Evolutionary conservation across 495 filamentous ascomycete genomes (phyloP), one percentile per base, ranked within the genome.

Genomic region (Bombardia bombarda): DNA sequence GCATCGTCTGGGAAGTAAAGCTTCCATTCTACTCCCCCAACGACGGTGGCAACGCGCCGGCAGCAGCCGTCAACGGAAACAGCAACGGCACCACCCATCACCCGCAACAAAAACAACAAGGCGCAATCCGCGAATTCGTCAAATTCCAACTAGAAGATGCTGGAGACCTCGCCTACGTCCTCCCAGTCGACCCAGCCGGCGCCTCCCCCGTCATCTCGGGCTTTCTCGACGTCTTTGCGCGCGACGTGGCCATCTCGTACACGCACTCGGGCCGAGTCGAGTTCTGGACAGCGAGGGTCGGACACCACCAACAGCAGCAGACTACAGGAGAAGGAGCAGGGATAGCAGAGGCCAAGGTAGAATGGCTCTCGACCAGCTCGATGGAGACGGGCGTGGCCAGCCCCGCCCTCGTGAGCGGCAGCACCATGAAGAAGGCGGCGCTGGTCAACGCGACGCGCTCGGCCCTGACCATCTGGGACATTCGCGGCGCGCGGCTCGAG

Each of bases 381-480:
- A 82, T 93, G 42, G 84, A 93, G 45, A 95, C 90, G 1, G 79
- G 82, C 12, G 77, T 96, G 13, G 53, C 57, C 7, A 77, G 83
- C 38, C 84, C 83, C 23, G 82, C 84, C 1, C 70, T 95, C 12
- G 86, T 83, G 17, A 94, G 87, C 57, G 87, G 84, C 9, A 95
- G 83, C 58, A 87, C 81, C 13, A 85, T 89, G 50, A 79, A 87
- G 42, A 97, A 92, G 60, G 85, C 86, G 17, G 90, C 89, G 3
- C 63, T 95, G 4, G 86, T 93, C 30, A 83, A 90, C 56, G 62
- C 78, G 7, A 65, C 69, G 17, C 76, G 80, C 38, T 87, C 82
- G n/a, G 77, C 79, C 38, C 60, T 97, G 43, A 92, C 87, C 0
- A 93, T 97, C 41, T 97, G 90, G 90, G 89, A 94, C 57, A 84